phyloP scores from a whole-genome alignment of 2,329 filamentous ascomycete genomes.

The Gaeumannomyces tritici region DNA sequence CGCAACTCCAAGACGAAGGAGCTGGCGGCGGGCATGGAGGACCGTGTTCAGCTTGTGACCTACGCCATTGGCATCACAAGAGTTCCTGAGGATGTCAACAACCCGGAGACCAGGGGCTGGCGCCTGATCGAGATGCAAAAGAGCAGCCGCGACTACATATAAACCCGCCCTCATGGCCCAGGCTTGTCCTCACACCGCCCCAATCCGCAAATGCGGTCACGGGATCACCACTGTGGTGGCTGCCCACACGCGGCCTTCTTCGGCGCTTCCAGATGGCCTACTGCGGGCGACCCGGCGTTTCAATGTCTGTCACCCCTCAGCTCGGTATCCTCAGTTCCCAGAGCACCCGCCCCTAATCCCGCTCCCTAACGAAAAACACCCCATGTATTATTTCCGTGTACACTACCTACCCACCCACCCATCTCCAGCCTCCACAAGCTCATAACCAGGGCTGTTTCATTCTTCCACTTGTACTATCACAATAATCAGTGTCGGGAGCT shows the following conservation, averaged over 20 bases:
- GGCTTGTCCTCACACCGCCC: neutral
- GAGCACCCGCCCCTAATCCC: neutral
- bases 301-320: neutral
- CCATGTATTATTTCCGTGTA: neutral
- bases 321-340: neutral
- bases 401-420: neutral
- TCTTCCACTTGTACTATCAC: neutral
- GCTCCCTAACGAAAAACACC: neutral
- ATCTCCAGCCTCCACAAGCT: neutral
- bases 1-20: slow-evolving; percentile 82
- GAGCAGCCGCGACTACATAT: slow-evolving; percentile 80
- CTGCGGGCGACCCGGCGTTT: neutral
- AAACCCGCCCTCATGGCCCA: slow-evolving; percentile 12
- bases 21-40: slow-evolving; percentile 94
- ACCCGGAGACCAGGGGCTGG: slow-evolving; percentile 95
- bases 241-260: neutral
- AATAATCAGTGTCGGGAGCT: neutral
- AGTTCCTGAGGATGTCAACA: slow-evolving; percentile 89
- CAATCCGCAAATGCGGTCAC: too few species aligned
- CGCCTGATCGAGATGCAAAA: slow-evolving; percentile 97
- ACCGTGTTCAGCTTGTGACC: slow-evolving; percentile 95
- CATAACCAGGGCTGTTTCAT: neutral
- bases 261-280: neutral
- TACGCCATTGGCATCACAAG: slow-evolving; percentile 96
- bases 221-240: too few species aligned